Evolutionary conservation across 495 filamentous ascomycete genomes (phyloP), one percentile per base, ranked within the genome.

Genomic region (Trichoderma gamsii): DNA sequence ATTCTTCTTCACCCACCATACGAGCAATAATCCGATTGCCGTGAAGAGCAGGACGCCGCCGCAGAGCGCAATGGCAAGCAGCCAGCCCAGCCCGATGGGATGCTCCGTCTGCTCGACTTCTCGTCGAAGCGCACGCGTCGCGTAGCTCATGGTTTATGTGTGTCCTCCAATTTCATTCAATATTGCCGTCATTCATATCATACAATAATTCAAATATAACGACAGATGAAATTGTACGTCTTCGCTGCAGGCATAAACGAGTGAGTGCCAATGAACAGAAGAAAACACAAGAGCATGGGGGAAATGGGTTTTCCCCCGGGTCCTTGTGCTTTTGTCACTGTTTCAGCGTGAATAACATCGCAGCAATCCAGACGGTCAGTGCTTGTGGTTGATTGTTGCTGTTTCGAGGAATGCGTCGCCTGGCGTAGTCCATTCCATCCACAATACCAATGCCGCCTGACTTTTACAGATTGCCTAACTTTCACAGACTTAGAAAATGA

Each of bases 11-110:
- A 66, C 41, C 41, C 43, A 46, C 65, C 65, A 66, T 12, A 66
- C 65, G 8, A 66, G 65, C 13, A 66, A 43, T 15, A 46, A 52
- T 18, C 65, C 65, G 4, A 66, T 8, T 1, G 65, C 27, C 41
- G 43, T 46, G 43, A 66, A 66, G 65, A 44, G 43, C 65, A 66
- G 65, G n/a, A 66, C 16, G 27, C 65, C 65, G n/a, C 65, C 65
- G n/a, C 41, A 44, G 18, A 66, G 65, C 15, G 65, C 41, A 52
- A 66, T 66, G 21, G 65, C 65, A 29, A 66, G 65, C 41, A 66
- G 41, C 65, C 65, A 66, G 21, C 65, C 65, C 23, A 66, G 27
- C 9, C 65, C 65, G 2, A 66, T 25, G 43, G 56, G 56, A 32
- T 61, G 56, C 27, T 61, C 56, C 13, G 25, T n/a, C 9, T 32